phyloP scores from a whole-genome alignment of 1,139 yeast genomes.

The Candida tropicalis region DNA sequence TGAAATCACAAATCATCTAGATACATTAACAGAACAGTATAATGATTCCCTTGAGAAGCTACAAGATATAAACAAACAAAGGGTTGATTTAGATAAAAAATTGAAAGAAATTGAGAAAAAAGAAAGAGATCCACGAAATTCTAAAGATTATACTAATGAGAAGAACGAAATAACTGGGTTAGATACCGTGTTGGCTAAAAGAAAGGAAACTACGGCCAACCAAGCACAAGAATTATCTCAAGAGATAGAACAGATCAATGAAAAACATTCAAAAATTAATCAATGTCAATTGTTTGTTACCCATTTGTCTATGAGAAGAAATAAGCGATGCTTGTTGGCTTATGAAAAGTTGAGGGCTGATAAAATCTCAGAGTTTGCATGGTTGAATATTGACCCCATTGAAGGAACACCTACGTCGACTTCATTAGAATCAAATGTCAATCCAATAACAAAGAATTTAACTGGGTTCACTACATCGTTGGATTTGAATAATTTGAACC shows the following conservation, averaged over 20 bases:
- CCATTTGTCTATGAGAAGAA: conserved; percentile 80
- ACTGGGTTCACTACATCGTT: conserved; percentile 34
- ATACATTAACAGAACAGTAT: conserved; percentile 13
- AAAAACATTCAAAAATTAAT: conserved; percentile 46
- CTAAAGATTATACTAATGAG: not conserved
- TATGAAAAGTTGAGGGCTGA: conserved; percentile 75
- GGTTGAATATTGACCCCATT: conserved; percentile 58
- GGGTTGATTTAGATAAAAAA: not conserved
- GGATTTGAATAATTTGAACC: conserved; percentile 59
- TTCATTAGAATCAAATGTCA: conserved; percentile 5
- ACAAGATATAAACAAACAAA: not conserved
- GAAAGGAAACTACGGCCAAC: not conserved
- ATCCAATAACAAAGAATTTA: conserved; percentile 5
- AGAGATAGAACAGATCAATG: conserved; percentile 20
- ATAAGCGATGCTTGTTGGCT: conserved; percentile 86
- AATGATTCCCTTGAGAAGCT: conserved; percentile 5
- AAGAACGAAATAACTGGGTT: not conserved
- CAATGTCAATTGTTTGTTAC: conserved; percentile 81
- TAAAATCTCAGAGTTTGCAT: conserved; percentile 66
- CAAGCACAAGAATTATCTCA: conserved; percentile 16
- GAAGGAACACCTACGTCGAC: conserved; percentile 12
- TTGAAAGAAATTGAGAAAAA: conserved; percentile 1
- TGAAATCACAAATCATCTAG: not conserved
- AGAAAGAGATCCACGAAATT: not conserved
- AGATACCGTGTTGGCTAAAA: not conserved